Evolutionary conservation across 2,329 filamentous ascomycete species (phyloP).

Genomic region (Fusarium sp.): DNA sequence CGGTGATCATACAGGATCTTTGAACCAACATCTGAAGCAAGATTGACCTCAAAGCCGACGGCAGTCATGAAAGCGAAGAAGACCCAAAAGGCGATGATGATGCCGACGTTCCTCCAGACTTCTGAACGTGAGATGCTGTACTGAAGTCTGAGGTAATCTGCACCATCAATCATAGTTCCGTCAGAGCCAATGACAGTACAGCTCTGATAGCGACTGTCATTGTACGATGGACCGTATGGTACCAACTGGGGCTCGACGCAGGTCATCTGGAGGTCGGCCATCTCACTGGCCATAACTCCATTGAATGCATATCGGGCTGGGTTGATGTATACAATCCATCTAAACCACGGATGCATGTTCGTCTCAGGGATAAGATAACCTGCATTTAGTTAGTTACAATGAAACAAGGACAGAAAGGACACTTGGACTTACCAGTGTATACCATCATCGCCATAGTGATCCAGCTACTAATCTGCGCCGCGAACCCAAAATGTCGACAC

Average conservation of each 20-base stretch:
- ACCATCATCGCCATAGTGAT: conserved; percentile 72
- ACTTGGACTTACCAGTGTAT: conserved; percentile 29
- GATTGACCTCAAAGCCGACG: neutral
- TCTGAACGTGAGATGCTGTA: neutral
- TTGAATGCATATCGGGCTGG: conserved; percentile 72
- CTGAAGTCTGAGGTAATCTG: neutral
- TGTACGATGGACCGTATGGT: conserved; percentile 36
- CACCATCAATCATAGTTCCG: neutral
- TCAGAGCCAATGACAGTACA: neutral
- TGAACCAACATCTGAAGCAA: neutral
- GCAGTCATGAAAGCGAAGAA: neutral
- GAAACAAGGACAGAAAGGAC: fast-evolving
- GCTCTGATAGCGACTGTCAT: neutral
- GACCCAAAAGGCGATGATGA: neutral
- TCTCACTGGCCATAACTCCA: conserved; percentile 69
- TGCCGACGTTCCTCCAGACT: neutral
- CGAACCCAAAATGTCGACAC: neutral
- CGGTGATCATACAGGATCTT: neutral
- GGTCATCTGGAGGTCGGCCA: conserved; percentile 52
- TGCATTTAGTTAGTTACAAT: conserved; percentile 42
- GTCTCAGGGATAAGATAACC: conserved; percentile 56
- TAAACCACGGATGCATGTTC: conserved; percentile 61
- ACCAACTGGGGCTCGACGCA: conserved; percentile 33
- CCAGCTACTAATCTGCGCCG: neutral
- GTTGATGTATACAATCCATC: conserved; percentile 73